Conservation (phyloP, 1,284 basidiomycete species). For the Ceratobasidium sp. region DNA sequence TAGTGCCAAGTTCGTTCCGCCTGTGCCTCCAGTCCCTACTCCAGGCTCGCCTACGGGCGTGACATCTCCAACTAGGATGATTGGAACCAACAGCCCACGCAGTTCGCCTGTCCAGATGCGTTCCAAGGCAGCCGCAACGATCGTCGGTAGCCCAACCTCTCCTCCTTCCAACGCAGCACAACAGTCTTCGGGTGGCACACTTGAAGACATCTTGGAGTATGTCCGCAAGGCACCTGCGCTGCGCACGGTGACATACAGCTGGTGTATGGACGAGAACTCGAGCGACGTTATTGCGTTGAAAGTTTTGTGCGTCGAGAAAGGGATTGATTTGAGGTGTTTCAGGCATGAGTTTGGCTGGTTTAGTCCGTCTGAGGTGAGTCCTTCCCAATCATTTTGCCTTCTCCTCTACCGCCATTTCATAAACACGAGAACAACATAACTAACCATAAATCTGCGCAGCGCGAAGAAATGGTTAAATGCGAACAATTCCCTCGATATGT, state of each 20-base stretch:
- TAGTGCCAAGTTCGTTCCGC: not conserved
- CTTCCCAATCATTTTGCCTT: too few species aligned
- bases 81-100: slow-evolving; percentile 31
- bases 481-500: slow-evolving; percentile 33
- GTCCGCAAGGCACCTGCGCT: slow-evolving; percentile 28
- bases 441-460: not conserved
- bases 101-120: slow-evolving; percentile 22
- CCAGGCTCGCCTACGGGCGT: slow-evolving; percentile 15
- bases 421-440: too few species aligned
- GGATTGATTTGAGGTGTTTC: slow-evolving; percentile 43
- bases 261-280: slow-evolving; percentile 30
- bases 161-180: not conserved
- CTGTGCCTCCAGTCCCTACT: not conserved
- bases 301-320: slow-evolving; percentile 30
- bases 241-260: slow-evolving; percentile 41
- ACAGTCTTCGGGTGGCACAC: slow-evolving; percentile 2
- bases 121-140: slow-evolving; percentile 31
- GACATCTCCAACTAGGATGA: slow-evolving; percentile 14
- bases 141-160: slow-evolving; percentile 18
- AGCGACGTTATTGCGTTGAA: slow-evolving; percentile 38
- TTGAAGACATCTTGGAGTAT: slow-evolving; percentile 32
- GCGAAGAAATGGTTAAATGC: slow-evolving; percentile 38
- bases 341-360: slow-evolving; percentile 43
- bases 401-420: too few species aligned
- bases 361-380: slow-evolving; percentile 33